Percentiles rank a stretch among this genome's conserved stretches.
phyloP scores from a whole-genome alignment of 257 asterid species.

The Fraxinus cuspidata region DNA sequence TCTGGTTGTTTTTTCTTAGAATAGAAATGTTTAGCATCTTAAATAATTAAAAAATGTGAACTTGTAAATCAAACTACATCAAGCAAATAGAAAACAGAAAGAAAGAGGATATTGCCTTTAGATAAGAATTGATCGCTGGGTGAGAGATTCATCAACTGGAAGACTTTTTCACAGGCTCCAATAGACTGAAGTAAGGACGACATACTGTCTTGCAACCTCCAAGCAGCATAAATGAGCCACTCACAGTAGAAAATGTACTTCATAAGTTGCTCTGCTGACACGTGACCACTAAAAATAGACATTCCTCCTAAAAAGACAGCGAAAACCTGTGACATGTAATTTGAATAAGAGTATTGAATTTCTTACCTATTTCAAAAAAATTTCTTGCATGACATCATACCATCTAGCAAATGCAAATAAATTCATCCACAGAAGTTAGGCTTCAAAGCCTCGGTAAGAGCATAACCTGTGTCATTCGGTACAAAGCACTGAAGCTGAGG shows the following conservation, averaged over 20 bases:
- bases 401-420: conserved; percentile 18
- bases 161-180: conserved; percentile 59
- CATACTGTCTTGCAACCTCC: conserved; percentile 62
- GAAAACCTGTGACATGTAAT: conserved; percentile 35
- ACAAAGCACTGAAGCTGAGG: conserved; percentile 46
- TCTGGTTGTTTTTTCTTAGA: background rate
- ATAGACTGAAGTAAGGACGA: conserved; percentile 52
- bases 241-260: conserved; percentile 58
- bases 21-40: conserved; percentile 6
- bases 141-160: conserved; percentile 49
- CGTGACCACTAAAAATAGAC: conserved; percentile 38
- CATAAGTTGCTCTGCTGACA: conserved; percentile 57
- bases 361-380: conserved; percentile 7
- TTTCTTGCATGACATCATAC: background rate
- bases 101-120: conserved; percentile 31
- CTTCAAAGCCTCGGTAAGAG: conserved; percentile 15
- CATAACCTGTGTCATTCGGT: conserved; percentile 53
- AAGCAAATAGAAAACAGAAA: background rate
- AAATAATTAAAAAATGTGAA: background rate
- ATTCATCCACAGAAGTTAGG: conserved; percentile 11
- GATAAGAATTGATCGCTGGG: conserved; percentile 44
- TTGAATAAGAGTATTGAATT: conserved; percentile 11
- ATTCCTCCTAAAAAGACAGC: conserved; percentile 56
- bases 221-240: conserved; percentile 64
- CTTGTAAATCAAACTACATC: background rate